Evolutionary conservation across 176 grass and related monocot genomes (phyloP).

Genomic region (Avena insularis): DNA sequence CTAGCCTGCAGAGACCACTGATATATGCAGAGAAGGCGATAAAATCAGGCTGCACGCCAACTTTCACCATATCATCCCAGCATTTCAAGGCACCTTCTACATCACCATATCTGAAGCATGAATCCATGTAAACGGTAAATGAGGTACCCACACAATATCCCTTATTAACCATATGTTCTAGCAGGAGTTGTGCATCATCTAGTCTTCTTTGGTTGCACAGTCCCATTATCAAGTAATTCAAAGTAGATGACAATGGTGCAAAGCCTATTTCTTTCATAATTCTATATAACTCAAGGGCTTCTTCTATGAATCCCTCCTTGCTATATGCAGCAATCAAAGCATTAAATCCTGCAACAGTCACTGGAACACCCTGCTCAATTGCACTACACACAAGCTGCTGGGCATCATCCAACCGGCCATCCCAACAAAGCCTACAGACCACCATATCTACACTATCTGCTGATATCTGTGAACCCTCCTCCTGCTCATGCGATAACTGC

Average conservation of each 20-base stretch:
- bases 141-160: constrained; percentile 68
- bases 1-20: constrained; percentile 73
- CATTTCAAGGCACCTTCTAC: constrained; percentile 59
- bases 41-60: constrained; percentile 69
- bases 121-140: constrained; percentile 88
- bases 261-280: constrained; percentile 64
- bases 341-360: constrained; percentile 76
- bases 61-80: constrained; percentile 70
- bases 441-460: constrained; percentile 60
- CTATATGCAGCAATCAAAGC: constrained; percentile 70
- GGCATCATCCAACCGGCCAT: constrained; percentile 71
- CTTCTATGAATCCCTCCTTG: constrained; percentile 75
- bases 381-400: constrained; percentile 51
- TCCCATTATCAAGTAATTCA: constrained; percentile 79
- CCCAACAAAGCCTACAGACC: constrained; percentile 75
- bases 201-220: constrained; percentile 68
- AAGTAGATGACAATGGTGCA: constrained; percentile 64
- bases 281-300: constrained; percentile 71
- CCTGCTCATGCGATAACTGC: not conserved
- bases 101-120: constrained; percentile 75
- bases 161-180: constrained; percentile 70
- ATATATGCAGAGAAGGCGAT: constrained; percentile 86
- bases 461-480: constrained; percentile 36
- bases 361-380: constrained; percentile 54
- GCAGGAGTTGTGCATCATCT: constrained; percentile 54